Conservation (phyloP, 345 rosid genomes). For the Hirschfeldia incana region DNA sequence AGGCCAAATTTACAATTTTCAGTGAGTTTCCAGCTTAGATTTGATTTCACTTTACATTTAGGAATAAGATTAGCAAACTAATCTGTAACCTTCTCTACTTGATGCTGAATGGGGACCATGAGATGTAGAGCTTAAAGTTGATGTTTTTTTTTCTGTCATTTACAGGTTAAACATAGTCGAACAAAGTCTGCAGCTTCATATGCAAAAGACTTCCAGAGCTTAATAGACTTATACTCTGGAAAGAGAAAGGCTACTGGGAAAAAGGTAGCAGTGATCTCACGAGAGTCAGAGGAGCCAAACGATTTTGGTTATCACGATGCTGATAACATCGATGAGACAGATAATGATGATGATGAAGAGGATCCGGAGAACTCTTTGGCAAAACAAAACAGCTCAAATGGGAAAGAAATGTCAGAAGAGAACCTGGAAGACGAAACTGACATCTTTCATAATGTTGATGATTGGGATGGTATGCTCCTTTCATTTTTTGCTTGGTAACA, state of each 20-base stretch:
- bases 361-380: conserved; percentile 20
- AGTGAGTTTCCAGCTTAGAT: conserved; percentile 44
- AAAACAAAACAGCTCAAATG: conserved; percentile 41
- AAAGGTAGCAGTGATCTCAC: conserved; percentile 30
- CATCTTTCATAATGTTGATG: conserved; percentile 61
- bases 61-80: too few species aligned
- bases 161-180: conserved; percentile 80
- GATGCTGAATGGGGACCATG: neutral
- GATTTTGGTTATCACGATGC: conserved; percentile 31
- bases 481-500: conserved; percentile 13
- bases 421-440: conserved; percentile 77
- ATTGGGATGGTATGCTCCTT: conserved; percentile 78
- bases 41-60: conserved; percentile 1
- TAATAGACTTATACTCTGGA: conserved; percentile 51
- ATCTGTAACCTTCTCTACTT: too few species aligned
- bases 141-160: conserved; percentile 18
- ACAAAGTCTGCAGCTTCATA: conserved; percentile 66
- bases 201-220: conserved; percentile 54
- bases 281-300: conserved; percentile 39
- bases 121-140: neutral
- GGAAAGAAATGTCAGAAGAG: conserved; percentile 57
- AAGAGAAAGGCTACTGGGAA: conserved; percentile 43
- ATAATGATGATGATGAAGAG: conserved; percentile 45
- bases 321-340: conserved; percentile 38
- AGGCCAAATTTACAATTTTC: conserved; percentile 72